Conservation (phyloP, 495 filamentous ascomycete species). For the Daldinia grandis region DNA sequence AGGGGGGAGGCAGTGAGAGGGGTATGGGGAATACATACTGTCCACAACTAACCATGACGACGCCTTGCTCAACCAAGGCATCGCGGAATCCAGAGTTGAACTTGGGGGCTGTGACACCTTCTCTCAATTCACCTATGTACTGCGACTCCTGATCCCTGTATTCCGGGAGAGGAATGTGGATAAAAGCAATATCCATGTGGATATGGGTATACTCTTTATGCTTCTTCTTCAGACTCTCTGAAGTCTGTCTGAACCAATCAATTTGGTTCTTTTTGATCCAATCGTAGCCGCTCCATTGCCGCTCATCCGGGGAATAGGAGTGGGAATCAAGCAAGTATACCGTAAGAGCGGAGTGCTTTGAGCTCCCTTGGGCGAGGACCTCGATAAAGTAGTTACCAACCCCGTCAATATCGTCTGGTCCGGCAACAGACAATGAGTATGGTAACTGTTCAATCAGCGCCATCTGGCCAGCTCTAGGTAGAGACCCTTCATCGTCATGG, state of each 20-base stretch:
- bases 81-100: slow-evolving; percentile 91
- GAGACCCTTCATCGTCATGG: slow-evolving; percentile 91
- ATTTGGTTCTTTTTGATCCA: slow-evolving; percentile 96
- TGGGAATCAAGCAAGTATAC: slow-evolving; percentile 95
- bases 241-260: slow-evolving; percentile 86
- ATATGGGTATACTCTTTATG: slow-evolving; percentile 86
- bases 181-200: slow-evolving; percentile 96
- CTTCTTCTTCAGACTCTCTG: slow-evolving; percentile 68
- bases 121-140: slow-evolving; percentile 72
- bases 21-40: slow-evolving; percentile 67
- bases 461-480: slow-evolving; percentile 82
- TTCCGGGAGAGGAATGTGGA: slow-evolving; percentile 95
- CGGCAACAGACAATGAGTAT: slow-evolving; percentile 84
- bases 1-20: no score
- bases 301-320: slow-evolving; percentile 89
- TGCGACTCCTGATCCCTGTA: slow-evolving; percentile 65
- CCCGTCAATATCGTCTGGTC: slow-evolving; percentile 83
- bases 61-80: slow-evolving; percentile 82
- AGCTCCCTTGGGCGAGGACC: slow-evolving; percentile 78
- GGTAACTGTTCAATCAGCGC: slow-evolving; percentile 83
- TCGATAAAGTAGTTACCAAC: slow-evolving; percentile 96
- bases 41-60: slow-evolving; percentile 87
- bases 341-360: slow-evolving; percentile 86
- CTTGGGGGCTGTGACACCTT: slow-evolving; percentile 81
- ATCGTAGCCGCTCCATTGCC: slow-evolving; percentile 85